Conservation (phyloP, 345 rosid genomes). For the Hibiscus tridactylites region DNA sequence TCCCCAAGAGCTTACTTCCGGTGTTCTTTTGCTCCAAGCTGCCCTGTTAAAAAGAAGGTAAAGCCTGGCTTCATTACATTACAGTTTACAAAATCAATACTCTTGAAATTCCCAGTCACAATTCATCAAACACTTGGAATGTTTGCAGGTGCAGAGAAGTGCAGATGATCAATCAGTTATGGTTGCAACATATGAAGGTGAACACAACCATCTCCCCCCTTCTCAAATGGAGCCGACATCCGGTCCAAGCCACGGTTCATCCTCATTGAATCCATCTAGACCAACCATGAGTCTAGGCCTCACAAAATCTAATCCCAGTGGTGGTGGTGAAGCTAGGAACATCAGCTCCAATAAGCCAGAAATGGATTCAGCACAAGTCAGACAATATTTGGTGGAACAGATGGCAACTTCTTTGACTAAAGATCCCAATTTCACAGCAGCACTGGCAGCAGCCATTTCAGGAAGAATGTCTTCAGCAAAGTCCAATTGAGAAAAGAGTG, state of each 20-base stretch:
- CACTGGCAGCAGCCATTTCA: conserved; percentile 88
- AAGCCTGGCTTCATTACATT: background rate
- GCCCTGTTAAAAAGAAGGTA: background rate
- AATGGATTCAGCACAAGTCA: conserved; percentile 54
- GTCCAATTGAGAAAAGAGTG: conserved; percentile 1
- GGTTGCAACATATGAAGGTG: conserved; percentile 96
- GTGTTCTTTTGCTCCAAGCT: conserved; percentile 62
- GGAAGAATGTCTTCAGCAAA: conserved; percentile 61
- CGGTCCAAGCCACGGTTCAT: conserved; percentile 39
- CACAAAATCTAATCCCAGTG: conserved; percentile 33
- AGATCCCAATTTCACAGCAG: conserved; percentile 92
- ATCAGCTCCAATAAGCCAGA: conserved; percentile 22
- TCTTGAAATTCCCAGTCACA: background rate
- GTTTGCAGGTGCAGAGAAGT: conserved; percentile 82
- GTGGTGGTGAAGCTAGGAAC: conserved; percentile 12
- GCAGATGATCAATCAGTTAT: conserved; percentile 75
- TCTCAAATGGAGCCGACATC: conserved; percentile 49
- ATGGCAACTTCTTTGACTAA: conserved; percentile 91
- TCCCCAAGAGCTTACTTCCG: conserved; percentile 97
- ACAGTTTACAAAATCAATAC: background rate
- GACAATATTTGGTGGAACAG: conserved; percentile 72
- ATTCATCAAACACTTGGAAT: background rate
- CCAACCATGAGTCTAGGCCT: conserved; percentile 45
- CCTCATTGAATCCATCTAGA: conserved; percentile 33
- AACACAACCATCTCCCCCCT: conserved; percentile 85